Evolutionary conservation across 176 grass and related monocot genomes (phyloP).

Genomic region (Carex myosuroides): DNA sequence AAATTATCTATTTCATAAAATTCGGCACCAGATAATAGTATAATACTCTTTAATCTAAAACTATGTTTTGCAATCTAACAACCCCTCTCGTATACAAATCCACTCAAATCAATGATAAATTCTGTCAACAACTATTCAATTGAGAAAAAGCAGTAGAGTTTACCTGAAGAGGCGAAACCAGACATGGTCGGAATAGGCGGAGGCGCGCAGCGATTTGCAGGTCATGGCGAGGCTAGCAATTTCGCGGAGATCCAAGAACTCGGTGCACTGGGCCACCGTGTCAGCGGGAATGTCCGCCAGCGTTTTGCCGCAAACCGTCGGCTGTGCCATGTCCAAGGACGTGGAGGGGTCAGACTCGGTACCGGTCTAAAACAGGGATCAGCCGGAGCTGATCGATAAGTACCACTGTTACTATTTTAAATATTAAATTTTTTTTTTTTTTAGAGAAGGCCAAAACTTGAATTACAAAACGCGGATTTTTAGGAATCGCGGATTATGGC

Average conservation of each 20-base stretch:
- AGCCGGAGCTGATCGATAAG: not conserved
- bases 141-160: not conserved
- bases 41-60: not conserved
- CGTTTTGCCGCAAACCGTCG: conserved; percentile 20
- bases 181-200: conserved; percentile 58
- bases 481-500: no score
- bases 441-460: no score
- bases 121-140: not conserved
- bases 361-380: not conserved
- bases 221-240: conserved; percentile 54
- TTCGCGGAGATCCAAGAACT: conserved; percentile 44
- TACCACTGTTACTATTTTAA: no score
- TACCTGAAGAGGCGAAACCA: conserved; percentile 73
- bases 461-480: no score
- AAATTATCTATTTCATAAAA: no score
- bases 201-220: conserved; percentile 47
- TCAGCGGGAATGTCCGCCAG: conserved; percentile 58
- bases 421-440: no score
- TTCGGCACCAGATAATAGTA: no score
- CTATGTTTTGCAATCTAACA: not conserved
- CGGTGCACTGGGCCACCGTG: conserved; percentile 53
- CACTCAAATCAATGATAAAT: not conserved
- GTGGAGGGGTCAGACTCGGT: not conserved
- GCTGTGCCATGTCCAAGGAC: not conserved
- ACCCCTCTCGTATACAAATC: not conserved